phyloP scores from a whole-genome alignment of 495 filamentous ascomycete genomes.

The Opeltia flavorubescens region DNA sequence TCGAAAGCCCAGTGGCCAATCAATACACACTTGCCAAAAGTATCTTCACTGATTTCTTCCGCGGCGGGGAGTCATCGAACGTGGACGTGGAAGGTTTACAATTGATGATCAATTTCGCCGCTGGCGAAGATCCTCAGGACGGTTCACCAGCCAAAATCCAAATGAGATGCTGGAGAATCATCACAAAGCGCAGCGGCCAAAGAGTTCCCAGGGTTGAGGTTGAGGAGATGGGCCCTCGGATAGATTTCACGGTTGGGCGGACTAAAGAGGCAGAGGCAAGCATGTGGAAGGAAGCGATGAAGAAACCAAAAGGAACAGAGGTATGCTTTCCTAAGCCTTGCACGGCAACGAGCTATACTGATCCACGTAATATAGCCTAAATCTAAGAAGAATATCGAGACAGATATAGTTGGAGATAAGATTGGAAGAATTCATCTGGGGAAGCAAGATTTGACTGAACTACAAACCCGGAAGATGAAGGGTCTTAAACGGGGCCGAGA shows the following conservation, averaged over 20 bases:
- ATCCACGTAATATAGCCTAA: constrained; percentile 24
- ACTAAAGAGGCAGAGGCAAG: constrained; percentile 60
- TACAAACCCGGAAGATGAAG: constrained; percentile 99
- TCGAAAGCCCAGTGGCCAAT: constrained; percentile 60
- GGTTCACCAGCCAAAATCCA: constrained; percentile 55
- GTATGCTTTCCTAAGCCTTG: constrained; percentile 25
- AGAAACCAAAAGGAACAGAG: constrained; percentile 59
- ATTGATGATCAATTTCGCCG: constrained; percentile 69
- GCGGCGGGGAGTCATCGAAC: constrained; percentile 54
- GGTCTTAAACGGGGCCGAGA: constrained; percentile 71
- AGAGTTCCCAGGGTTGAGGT: constrained; percentile 80
- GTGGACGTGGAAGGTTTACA: constrained; percentile 91
- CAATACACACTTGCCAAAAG: constrained; percentile 73
- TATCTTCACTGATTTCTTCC: constrained; percentile 82
- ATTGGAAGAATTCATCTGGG: constrained; percentile 83
- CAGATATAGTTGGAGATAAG: constrained; percentile 89
- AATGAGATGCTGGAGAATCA: constrained; percentile 69
- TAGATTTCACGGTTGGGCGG: constrained; percentile 83
- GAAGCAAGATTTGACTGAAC: constrained; percentile 70
- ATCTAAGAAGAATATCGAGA: constrained; percentile 90
- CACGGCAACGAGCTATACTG: background rate
- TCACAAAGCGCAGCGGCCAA: constrained; percentile 74
- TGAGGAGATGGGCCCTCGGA: constrained; percentile 88
- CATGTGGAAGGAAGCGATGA: constrained; percentile 79
- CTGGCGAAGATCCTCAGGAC: constrained; percentile 48